These are phyloP conservation scores for Babesia divergens DNA, from an alignment of 169 alveolate genomes.

Conservation along the genomic window DNA sequence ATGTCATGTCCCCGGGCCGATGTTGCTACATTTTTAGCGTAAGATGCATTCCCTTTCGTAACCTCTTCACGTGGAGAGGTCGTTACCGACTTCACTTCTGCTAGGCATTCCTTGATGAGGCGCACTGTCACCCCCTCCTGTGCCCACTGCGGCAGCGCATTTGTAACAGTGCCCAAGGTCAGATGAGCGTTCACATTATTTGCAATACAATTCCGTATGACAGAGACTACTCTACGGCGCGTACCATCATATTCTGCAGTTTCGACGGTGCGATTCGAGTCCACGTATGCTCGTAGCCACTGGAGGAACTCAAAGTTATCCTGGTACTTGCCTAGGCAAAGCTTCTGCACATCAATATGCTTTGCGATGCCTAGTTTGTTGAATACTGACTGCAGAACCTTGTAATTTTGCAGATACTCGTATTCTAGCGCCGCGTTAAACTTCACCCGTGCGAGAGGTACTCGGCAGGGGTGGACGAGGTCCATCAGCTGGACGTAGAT, in stretches of 20 bases:
- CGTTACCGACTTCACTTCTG: neutral
- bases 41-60: neutral
- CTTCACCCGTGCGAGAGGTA: constrained; percentile 84
- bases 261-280: constrained; percentile 77
- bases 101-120: constrained; percentile 24
- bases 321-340: constrained; percentile 90
- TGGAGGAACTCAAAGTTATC: constrained; percentile 95
- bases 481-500: constrained; percentile 91
- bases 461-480: constrained; percentile 86
- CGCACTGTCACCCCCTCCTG: constrained; percentile 27
- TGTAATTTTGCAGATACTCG: constrained; percentile 92
- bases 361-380: constrained; percentile 84
- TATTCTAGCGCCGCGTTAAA: constrained; percentile 95
- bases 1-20: neutral
- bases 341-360: constrained; percentile 89
- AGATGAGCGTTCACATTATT: constrained; percentile 59
- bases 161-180: constrained; percentile 50
- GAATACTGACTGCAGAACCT: constrained; percentile 91
- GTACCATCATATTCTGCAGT: constrained; percentile 61
- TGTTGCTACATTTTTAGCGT: neutral
- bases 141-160: constrained; percentile 44
- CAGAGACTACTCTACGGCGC: constrained; percentile 60
- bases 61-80: neutral
- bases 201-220: constrained; percentile 30
- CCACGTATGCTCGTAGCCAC: constrained; percentile 95